phyloP scores from a whole-genome alignment of 306 rosid species.

The Ziziphus jujuba region DNA sequence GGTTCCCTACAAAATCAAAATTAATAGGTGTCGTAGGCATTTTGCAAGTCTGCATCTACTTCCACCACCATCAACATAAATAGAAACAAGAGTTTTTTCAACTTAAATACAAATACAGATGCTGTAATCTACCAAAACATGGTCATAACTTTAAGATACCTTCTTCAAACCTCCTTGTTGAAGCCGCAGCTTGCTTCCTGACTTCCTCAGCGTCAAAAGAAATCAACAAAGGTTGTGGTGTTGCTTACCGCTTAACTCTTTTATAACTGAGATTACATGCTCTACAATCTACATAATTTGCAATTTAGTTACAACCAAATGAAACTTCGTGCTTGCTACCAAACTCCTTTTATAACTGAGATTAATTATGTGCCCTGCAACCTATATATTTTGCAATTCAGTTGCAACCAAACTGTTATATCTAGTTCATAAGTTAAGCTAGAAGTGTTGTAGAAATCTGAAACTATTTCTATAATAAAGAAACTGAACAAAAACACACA shows the following conservation, averaged over 20 bases:
- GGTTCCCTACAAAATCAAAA: constrained; percentile 58
- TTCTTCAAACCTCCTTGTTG: constrained; percentile 82
- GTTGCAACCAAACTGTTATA: too few species aligned
- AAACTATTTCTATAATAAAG: too few species aligned
- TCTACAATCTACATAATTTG: constrained; percentile 60
- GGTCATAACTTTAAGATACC: constrained; percentile 37
- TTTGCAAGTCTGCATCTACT: too few species aligned
- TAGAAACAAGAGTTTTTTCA: background rate
- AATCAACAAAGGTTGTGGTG: constrained; percentile 67
- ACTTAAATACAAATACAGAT: background rate
- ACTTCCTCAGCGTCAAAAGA: constrained; percentile 75
- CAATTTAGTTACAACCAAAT: constrained; percentile 17
- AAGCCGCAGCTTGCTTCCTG: constrained; percentile 83
- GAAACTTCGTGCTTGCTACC: constrained; percentile 26
- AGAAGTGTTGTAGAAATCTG: too few species aligned
- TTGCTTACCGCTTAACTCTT: constrained; percentile 52
- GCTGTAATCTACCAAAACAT: background rate
- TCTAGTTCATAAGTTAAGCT: too few species aligned
- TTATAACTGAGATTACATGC: constrained; percentile 58
- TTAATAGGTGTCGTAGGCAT: constrained; percentile 8
- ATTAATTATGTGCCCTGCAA: constrained; percentile 75
- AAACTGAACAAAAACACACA: too few species aligned
- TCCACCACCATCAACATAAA: constrained; percentile 16
- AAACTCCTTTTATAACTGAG: constrained; percentile 61
- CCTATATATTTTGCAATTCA: constrained; percentile 40